Conservation (phyloP, 2,329 filamentous ascomycete species). For the Cyphellophora europaea region DNA sequence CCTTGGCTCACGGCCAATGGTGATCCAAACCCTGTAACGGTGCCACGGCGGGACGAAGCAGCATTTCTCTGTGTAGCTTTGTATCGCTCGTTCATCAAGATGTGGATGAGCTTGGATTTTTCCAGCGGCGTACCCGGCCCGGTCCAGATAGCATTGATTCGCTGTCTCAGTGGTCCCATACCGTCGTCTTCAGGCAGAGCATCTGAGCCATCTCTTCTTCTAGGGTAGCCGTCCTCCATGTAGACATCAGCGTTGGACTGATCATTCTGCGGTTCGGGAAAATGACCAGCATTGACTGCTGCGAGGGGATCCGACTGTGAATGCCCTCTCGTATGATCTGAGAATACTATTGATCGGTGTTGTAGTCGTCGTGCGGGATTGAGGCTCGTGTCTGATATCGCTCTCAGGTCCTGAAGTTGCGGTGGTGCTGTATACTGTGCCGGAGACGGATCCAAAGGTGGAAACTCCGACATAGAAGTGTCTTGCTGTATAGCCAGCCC, state of each 20-base stretch:
- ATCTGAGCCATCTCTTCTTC: conserved; percentile 15
- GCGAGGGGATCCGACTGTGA: conserved; percentile 14
- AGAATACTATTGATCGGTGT: conserved; percentile 13
- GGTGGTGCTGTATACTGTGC: conserved; percentile 1
- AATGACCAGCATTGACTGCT: conserved; percentile 3
- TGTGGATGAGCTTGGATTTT: conserved; percentile 65
- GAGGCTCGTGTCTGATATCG: conserved; percentile 17
- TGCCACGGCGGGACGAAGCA: conserved; percentile 5
- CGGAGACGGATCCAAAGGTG: conserved; percentile 10
- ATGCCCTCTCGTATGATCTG: conserved; percentile 12
- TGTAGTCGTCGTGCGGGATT: conserved; percentile 17
- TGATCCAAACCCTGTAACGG: conserved; percentile 18
- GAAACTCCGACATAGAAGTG: conserved; percentile 8
- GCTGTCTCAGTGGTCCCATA: conserved; percentile 57
- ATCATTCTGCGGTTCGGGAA: conserved; percentile 2
- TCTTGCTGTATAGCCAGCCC: conserved; percentile 4
- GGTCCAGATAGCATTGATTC: conserved; percentile 60
- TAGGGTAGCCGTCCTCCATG: conserved; percentile 5
- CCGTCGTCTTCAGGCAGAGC: conserved; percentile 68
- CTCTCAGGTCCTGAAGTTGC: conserved; percentile 10
- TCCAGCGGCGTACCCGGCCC: conserved; percentile 49
- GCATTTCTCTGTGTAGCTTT: conserved; percentile 25
- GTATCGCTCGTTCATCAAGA: conserved; percentile 61
- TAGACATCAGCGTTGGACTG: neutral
- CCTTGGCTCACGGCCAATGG: conserved; percentile 22